These are phyloP conservation scores for Lignosus rhinocerotis DNA, from an alignment of 1,284 basidiomycete genomes.

Conservation along the genomic window DNA sequence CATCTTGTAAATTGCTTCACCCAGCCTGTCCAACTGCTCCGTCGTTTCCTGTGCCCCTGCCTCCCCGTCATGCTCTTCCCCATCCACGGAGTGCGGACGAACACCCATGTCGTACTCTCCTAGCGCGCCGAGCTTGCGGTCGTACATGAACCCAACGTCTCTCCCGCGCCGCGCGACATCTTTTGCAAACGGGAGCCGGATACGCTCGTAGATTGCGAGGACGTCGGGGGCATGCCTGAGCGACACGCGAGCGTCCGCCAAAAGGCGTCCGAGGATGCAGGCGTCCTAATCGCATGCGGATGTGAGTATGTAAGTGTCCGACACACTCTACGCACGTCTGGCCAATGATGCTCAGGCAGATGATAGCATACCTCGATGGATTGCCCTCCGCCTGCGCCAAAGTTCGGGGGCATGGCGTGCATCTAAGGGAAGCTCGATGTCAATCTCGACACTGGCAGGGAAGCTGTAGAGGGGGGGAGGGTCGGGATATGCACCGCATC, in stretches of 20 bases:
- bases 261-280: constrained; percentile 36
- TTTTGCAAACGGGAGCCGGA: constrained; percentile 33
- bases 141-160: constrained; percentile 26
- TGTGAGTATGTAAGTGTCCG: background rate
- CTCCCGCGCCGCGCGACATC: constrained; percentile 10
- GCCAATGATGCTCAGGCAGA: background rate
- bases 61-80: background rate
- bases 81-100: background rate
- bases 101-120: constrained; percentile 1
- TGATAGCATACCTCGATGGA: constrained; percentile 46
- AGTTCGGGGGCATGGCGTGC: constrained; percentile 51
- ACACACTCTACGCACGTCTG: background rate
- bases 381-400: constrained; percentile 55
- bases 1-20: constrained; percentile 7
- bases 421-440: constrained; percentile 35
- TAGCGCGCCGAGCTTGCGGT: constrained; percentile 19
- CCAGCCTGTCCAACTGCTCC: constrained; percentile 9
- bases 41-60: background rate
- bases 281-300: constrained; percentile 32
- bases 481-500: constrained; percentile 39
- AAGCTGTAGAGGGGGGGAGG: background rate
- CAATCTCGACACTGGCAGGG: background rate
- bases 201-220: constrained; percentile 32
- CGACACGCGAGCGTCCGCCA: constrained; percentile 30
- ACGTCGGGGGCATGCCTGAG: constrained; percentile 24